Percentiles rank a stretch among this genome's conserved stretches.
Conservation (phyloP, 2,329 filamentous ascomycete species). For the Sclerotinia spermophila region DNA sequence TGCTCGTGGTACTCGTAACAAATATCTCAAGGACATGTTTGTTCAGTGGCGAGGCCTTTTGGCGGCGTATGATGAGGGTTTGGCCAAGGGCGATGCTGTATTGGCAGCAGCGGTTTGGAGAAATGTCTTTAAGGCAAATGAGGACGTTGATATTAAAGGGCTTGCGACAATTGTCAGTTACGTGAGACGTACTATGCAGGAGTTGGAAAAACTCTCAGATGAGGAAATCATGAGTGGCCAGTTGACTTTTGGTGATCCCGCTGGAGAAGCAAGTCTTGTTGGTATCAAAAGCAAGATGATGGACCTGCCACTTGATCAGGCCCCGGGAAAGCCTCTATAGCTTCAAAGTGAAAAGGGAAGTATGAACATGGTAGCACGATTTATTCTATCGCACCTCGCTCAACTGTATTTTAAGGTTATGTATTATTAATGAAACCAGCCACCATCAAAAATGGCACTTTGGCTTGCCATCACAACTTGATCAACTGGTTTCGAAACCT, state of each 20-base stretch:
- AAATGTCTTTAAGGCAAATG: conserved; percentile 78
- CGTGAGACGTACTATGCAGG: conserved; percentile 54
- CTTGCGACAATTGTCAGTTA: conserved; percentile 61
- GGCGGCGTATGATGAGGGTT: conserved; percentile 78
- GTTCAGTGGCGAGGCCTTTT: conserved; percentile 87
- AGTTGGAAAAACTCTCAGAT: conserved; percentile 52
- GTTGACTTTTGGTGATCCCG: conserved; percentile 49
- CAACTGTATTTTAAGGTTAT: background rate
- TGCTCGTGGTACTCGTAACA: conserved; percentile 56
- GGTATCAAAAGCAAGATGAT: conserved; percentile 41
- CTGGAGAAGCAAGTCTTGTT: conserved; percentile 39
- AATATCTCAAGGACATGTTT: conserved; percentile 82
- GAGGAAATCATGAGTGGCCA: conserved; percentile 45
- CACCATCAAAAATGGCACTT: background rate
- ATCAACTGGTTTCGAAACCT: background rate
- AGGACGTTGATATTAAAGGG: conserved; percentile 58
- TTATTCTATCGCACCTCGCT: background rate
- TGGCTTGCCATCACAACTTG: background rate
- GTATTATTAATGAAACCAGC: conserved; percentile 4
- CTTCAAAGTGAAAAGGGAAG: conserved; percentile 20
- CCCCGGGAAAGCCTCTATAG: conserved; percentile 33
- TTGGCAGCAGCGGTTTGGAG: conserved; percentile 85
- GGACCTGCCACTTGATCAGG: conserved; percentile 36
- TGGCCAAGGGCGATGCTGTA: conserved; percentile 72
- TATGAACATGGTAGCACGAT: background rate